Conservation (phyloP, 208 protist genomes). For the Leishmania major region DNA sequence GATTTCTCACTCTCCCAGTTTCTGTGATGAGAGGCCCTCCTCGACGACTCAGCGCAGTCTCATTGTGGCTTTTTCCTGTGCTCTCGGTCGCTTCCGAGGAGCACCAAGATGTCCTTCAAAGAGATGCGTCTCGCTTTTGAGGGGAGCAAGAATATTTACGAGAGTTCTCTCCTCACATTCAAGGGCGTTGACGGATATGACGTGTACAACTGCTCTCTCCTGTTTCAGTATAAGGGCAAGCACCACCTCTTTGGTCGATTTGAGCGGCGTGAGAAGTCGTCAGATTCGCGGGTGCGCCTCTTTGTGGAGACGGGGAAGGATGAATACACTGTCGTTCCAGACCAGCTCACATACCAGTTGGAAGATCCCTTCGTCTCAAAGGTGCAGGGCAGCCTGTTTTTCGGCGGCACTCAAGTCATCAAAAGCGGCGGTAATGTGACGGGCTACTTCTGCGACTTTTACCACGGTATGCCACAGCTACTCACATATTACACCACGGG, state of each 20-base stretch:
- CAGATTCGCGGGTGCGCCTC: constrained; percentile 41
- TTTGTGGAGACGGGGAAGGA: constrained; percentile 52
- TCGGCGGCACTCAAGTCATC: constrained; percentile 45
- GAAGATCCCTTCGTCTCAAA: constrained; percentile 48
- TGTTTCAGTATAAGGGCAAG: constrained; percentile 40
- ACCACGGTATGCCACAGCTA: constrained; percentile 24
- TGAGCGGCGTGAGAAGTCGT: constrained; percentile 39
- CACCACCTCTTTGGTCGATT: constrained; percentile 46
- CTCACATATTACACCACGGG: constrained; percentile 35
- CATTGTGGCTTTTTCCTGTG: neutral
- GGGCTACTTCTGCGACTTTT: constrained; percentile 55
- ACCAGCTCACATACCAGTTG: constrained; percentile 33
- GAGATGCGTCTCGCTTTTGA: constrained; percentile 26
- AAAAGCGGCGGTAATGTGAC: constrained; percentile 31
- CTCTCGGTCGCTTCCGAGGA: neutral
- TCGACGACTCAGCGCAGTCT: neutral
- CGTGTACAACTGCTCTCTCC: constrained; percentile 53
- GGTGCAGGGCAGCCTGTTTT: constrained; percentile 33
- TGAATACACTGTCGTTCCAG: constrained; percentile 38
- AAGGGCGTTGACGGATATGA: constrained; percentile 45
- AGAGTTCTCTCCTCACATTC: constrained; percentile 42
- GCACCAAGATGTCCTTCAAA: constrained; percentile 7
- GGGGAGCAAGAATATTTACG: constrained; percentile 30
- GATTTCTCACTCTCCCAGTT: neutral
- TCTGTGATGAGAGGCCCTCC: neutral